These are phyloP conservation scores for Globisporangium alternatum DNA, from an alignment of 352 stramenopile genomes.

Conservation along the genomic window DNA sequence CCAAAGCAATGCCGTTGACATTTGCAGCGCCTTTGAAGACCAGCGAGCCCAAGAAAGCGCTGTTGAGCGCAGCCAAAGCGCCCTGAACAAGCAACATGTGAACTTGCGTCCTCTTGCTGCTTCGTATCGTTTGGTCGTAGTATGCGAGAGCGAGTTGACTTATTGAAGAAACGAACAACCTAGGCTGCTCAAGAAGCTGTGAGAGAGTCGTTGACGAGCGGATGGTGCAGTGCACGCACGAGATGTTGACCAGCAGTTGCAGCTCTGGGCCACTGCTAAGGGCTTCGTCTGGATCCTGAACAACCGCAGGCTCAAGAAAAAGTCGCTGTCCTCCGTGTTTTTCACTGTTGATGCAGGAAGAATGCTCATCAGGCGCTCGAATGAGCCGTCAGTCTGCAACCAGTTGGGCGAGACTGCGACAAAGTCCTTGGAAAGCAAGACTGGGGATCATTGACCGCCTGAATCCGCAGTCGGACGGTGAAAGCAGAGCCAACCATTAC, in stretches of 20 bases:
- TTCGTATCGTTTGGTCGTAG: constrained; percentile 1
- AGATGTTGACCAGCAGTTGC: constrained; percentile 35
- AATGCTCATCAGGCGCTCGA: constrained; percentile 1
- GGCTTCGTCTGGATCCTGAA: constrained; percentile 28
- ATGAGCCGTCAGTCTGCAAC: constrained; percentile 1
- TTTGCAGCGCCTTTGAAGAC: constrained; percentile 28
- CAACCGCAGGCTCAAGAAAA: constrained; percentile 20
- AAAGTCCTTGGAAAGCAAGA: constrained; percentile 32
- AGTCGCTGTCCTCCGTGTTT: constrained; percentile 33
- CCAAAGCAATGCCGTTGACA: constrained; percentile 24
- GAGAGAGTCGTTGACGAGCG: not conserved
- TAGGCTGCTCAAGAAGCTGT: constrained; percentile 5
- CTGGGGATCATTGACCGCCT: constrained; percentile 33
- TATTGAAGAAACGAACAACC: constrained; percentile 14
- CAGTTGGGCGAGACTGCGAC: constrained; percentile 9
- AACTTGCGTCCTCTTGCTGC: not conserved
- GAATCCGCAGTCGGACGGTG: constrained; percentile 24
- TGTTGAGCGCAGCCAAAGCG: constrained; percentile 31
- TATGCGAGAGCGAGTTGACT: not conserved
- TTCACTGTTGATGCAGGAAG: constrained; percentile 17
- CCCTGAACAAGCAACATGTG: constrained; percentile 25
- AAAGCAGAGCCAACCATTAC: constrained; percentile 5
- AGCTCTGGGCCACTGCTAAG: not conserved
- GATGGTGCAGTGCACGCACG: constrained; percentile 36
- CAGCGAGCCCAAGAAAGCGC: constrained; percentile 32